phyloP scores from a whole-genome alignment of 345 rosid genomes.

The Melaleuca alternifolia region DNA sequence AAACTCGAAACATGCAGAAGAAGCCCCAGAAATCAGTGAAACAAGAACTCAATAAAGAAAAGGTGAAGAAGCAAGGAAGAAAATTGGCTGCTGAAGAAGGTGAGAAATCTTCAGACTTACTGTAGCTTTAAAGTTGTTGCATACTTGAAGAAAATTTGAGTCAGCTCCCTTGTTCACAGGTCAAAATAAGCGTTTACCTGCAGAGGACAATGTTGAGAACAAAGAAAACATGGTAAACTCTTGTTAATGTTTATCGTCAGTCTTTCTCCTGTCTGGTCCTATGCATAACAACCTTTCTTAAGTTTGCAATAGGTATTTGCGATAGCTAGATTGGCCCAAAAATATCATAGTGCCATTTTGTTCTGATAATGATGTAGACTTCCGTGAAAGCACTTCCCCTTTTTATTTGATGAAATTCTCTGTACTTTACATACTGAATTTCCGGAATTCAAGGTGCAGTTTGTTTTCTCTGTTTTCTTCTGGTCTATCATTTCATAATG shows the following conservation, averaged over 20 bases:
- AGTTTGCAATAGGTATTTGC: neutral
- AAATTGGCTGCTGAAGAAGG: constrained; percentile 44
- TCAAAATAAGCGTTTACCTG: constrained; percentile 22
- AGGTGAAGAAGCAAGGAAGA: constrained; percentile 33
- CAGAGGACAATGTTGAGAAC: constrained; percentile 34
- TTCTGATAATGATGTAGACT: neutral
- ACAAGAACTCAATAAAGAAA: constrained; percentile 27
- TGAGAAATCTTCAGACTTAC: neutral
- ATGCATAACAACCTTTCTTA: neutral
- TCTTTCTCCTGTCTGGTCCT: neutral
- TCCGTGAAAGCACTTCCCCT: neutral
- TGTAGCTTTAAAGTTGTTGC: neutral
- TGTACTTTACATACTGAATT: neutral
- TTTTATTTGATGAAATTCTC: neutral
- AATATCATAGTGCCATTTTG: neutral
- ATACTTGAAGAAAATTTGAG: neutral
- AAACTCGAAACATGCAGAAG: constrained; percentile 30
- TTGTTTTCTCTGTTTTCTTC: neutral
- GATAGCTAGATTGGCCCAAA: neutral
- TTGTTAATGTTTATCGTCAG: neutral
- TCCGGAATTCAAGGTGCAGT: neutral
- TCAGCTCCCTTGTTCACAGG: constrained; percentile 20
- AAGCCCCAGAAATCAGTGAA: constrained; percentile 41
- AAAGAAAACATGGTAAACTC: constrained; percentile 70
- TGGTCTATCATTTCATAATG: neutral